These are phyloP conservation scores for Dioscorea dumetorum DNA, from an alignment of 106 monocot species.

Conservation along the genomic window DNA sequence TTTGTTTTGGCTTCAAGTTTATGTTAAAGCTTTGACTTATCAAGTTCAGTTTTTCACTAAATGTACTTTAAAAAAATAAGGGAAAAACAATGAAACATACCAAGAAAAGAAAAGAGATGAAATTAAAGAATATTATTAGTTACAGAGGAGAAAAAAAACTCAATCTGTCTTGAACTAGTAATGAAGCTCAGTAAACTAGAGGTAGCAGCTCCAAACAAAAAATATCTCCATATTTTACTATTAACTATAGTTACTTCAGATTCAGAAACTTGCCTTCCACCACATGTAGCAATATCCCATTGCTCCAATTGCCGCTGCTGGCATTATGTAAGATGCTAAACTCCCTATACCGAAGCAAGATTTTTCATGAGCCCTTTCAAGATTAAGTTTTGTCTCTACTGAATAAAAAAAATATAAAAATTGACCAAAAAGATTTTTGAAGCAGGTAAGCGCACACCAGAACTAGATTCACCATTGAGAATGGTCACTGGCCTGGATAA, in stretches of 20 bases:
- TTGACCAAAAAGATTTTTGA: slow-evolving; percentile 1
- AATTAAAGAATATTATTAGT: too few relatives aligned
- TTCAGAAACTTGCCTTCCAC: slow-evolving; percentile 71
- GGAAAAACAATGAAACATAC: too few relatives aligned
- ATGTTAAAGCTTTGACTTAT: too few relatives aligned
- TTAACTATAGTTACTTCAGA: background rate
- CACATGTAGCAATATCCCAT: slow-evolving; percentile 95
- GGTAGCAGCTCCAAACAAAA: too few relatives aligned
- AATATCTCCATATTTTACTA: background rate
- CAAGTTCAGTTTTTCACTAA: too few relatives aligned
- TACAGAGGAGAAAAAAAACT: too few relatives aligned
- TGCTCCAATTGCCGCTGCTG: slow-evolving; percentile 87
- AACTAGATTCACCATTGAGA: slow-evolving; percentile 46
- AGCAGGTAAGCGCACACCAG: slow-evolving; percentile 37
- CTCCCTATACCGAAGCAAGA: slow-evolving; percentile 21
- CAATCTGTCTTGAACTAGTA: too few relatives aligned
- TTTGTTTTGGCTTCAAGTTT: too few relatives aligned
- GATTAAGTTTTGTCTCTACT: background rate
- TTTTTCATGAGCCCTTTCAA: background rate
- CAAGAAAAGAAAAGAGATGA: background rate
- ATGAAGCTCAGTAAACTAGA: too few relatives aligned
- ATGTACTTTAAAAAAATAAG: too few relatives aligned
- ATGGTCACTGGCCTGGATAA: slow-evolving; percentile 68
- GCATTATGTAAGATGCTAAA: slow-evolving; percentile 62
- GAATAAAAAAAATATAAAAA: background rate